phyloP scores from a whole-genome alignment of 805 yeast genomes.

The Kuraishia capsulata region DNA sequence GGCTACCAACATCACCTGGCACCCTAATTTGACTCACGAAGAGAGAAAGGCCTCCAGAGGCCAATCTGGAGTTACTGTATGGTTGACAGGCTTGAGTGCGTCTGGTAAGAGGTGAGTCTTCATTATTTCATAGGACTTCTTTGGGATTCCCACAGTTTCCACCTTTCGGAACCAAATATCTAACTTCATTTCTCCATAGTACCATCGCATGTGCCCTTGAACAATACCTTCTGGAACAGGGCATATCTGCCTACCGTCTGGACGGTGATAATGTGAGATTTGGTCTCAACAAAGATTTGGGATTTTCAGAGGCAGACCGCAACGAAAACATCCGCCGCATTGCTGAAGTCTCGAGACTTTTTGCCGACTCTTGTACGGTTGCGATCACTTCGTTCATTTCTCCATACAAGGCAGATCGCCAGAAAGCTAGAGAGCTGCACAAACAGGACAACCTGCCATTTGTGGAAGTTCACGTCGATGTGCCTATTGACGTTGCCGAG shows the following conservation, averaged over 20 bases:
- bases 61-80: slow-evolving; percentile 83
- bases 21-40: slow-evolving; percentile 73
- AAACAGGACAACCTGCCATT: slow-evolving; percentile 68
- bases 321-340: slow-evolving; percentile 94
- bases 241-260: slow-evolving; percentile 71
- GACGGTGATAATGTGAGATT: slow-evolving; percentile 95
- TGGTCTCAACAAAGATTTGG: slow-evolving; percentile 91
- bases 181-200: slow-evolving; percentile 19
- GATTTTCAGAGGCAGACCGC: slow-evolving; percentile 85
- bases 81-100: slow-evolving; percentile 95
- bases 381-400: slow-evolving; percentile 89
- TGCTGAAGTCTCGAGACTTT: slow-evolving; percentile 87
- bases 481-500: slow-evolving; percentile 91
- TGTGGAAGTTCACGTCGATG: slow-evolving; percentile 87
- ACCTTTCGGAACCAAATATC: no score
- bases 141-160: not conserved
- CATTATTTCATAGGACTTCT: not conserved
- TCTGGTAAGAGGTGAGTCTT: slow-evolving; percentile 59
- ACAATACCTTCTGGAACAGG: slow-evolving; percentile 62
- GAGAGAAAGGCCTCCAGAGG: slow-evolving; percentile 67
- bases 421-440: slow-evolving; percentile 79
- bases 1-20: slow-evolving; percentile 98
- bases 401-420: slow-evolving; percentile 82
- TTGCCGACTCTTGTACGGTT: slow-evolving; percentile 86
- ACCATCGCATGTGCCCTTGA: slow-evolving; percentile 94